These are phyloP conservation scores for Tulasnella calospora DNA, from an alignment of 768 basidiomycete species.

Conservation along the genomic window DNA sequence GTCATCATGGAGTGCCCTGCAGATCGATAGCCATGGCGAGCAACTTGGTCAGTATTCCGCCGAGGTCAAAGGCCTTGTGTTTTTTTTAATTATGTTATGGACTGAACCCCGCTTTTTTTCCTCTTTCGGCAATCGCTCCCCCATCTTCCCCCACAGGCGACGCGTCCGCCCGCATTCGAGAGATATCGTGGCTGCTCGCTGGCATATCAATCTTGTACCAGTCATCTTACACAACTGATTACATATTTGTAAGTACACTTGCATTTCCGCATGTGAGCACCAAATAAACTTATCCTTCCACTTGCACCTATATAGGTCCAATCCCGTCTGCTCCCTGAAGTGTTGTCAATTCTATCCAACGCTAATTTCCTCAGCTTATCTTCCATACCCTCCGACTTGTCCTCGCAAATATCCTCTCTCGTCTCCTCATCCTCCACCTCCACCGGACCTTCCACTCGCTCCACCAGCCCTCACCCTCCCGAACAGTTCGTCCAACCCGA, in stretches of 20 bases:
- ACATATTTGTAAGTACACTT: constrained; percentile 58
- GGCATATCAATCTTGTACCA: constrained; percentile 80
- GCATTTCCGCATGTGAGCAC: neutral
- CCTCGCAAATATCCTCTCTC: neutral
- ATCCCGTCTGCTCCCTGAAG: constrained; percentile 57
- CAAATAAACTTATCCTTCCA: neutral
- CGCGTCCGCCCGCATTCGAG: constrained; percentile 66
- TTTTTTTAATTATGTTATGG: constrained; percentile 6
- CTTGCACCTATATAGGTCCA: constrained; percentile 49
- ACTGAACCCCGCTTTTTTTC: constrained; percentile 22
- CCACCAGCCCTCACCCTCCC: neutral
- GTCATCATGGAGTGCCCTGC: constrained; percentile 71
- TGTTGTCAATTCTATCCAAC: constrained; percentile 52
- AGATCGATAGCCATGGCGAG: constrained; percentile 75
- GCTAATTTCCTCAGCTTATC: constrained; percentile 52
- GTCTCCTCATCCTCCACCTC: constrained; percentile 19
- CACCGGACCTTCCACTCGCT: neutral
- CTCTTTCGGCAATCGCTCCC: constrained; percentile 19
- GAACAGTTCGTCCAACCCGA: neutral
- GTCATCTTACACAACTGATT: constrained; percentile 77
- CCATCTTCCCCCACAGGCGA: constrained; percentile 43
- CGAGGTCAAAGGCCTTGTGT: neutral
- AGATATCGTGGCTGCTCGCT: constrained; percentile 69
- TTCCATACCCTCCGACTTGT: neutral
- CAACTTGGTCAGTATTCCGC: constrained; percentile 49